These are phyloP conservation scores for Sporisorium sorghi DNA, from an alignment of 1,284 basidiomycete genomes.

Conservation along the genomic window DNA sequence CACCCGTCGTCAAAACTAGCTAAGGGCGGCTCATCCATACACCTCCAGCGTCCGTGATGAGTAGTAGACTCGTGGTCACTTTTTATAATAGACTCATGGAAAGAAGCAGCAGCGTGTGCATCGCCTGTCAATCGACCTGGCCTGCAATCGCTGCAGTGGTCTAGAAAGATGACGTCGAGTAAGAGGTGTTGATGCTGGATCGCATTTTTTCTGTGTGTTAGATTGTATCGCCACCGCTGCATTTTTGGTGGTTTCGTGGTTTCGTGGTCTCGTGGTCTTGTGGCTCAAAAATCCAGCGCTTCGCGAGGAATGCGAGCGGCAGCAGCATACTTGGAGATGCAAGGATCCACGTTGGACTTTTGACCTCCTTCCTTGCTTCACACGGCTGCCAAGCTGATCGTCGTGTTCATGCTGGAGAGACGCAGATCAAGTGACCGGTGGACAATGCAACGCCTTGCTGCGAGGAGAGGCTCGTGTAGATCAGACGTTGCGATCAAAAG, in stretches of 20 bases:
- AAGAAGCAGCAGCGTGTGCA: background rate
- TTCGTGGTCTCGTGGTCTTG: background rate
- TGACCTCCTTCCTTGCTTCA: background rate
- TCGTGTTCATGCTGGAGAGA: background rate
- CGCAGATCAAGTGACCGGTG: background rate
- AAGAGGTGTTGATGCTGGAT: background rate
- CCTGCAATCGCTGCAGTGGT: no score
- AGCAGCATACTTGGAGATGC: background rate
- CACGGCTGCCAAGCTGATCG: background rate
- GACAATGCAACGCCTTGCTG: no score
- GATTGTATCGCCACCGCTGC: no score
- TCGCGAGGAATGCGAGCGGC: slow-evolving; percentile 2
- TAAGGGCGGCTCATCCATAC: slow-evolving; percentile 3
- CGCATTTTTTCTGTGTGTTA: background rate
- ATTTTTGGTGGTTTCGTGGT: background rate
- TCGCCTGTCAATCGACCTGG: background rate
- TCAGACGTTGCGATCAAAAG: background rate
- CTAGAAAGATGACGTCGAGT: no score
- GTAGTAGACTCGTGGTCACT: background rate
- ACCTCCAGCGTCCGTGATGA: background rate
- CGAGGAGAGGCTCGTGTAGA: slow-evolving; percentile 5
- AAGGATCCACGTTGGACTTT: background rate
- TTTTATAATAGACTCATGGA: background rate
- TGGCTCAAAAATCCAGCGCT: background rate
- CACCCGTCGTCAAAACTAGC: slow-evolving; percentile 33